Evolutionary conservation across 768 basidiomycete genomes (phyloP), one percentile per base, ranked within the genome.

Genomic region (Gymnopilus dilepis): DNA sequence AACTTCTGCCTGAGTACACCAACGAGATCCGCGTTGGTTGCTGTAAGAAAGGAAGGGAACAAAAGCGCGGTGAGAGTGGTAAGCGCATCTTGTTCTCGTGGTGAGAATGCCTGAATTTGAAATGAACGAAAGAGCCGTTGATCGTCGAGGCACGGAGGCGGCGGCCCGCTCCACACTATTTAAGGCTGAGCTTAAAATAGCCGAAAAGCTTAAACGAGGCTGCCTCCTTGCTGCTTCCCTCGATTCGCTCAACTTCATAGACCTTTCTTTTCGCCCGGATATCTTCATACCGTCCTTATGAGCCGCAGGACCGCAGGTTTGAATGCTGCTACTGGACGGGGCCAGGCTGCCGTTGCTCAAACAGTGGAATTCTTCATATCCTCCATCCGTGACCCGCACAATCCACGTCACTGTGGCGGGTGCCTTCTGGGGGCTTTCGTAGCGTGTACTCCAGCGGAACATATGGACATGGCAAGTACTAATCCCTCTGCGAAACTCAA

Each of bases 21-120:
- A 61, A 51, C 21, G 60, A 26, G n/a, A 57, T 15, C 24, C 34
- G 56, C 30, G 54, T 37, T 26, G 34, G 43, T 33, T 56, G 65
- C 13, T 58, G 55, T 17, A 65, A 47, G 55, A 51, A 58, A 45
- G 38, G 45, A 22, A 63, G 59, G 21, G 63, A 51, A 53, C 57
- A 67, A 58, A 62, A 28, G 30, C 66, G 63, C 26, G 59, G 51
- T 42, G 63, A 50, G n/a, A 54, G 34, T 61, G 59, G 59, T n/a
- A 67, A 61, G 58, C 61, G 66, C 61, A 67, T 65, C 63, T 64
- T 56, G 66, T 34, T 43, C 55, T 62, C 33, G 45, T 41, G 48
- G 53, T 60, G 31, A 28, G 28, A 34, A 34, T 52, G 55, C 26
- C 45, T 31, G 30, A 31, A 13, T 33, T 28, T 8, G n/a, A n/a